Base-by-base conservation (phyloP, 2,329 filamentous ascomycete species). In the Phoma sp. region DNA sequence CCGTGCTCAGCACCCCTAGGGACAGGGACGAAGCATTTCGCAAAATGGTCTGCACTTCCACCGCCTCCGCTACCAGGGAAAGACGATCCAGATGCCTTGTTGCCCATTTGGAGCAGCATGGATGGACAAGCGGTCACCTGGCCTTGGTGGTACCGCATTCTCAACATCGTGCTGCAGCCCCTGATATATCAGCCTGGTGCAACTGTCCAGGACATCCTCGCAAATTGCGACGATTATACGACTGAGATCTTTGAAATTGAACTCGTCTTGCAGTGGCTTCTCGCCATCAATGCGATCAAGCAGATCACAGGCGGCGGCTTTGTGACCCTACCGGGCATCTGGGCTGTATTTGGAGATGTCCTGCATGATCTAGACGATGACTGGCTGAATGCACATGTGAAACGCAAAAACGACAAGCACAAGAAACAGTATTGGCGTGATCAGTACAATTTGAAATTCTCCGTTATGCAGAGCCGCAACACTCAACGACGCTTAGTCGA, bases 91-190 rank as follows among this genome's bases (percentile, higher is more conserved):
- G 78, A 79, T 9, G 82, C 84, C 37, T 77, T 75, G 4, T 68
- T 90, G 4, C 89, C 89, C 0, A 81, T 90, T 47, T 93, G 89
- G 89, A 83, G 85, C 47, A 87, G 89, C 69, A 86, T 92, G 55
- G 84, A 88, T 56, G 86, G 84, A 7, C 76, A 81, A 5, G 64
- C 83, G 0, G 81, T 90, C 55, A 71, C 60, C 13, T 72, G 70
- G n/a, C 73, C 77, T 0, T 81, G 86, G 49, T 92, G 89, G 88
- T 80, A 83, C 48, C 82, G 85, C 58, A 79, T 88, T 9, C 70
- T 91, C 4, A 81, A 83, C 4, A 82, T 86, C 4, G 79, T 90
- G 2, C 77, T 86, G 30, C 86, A 89, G 57, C 77, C 83, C 27
- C 73, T 89, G 30, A 85, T 87, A 1, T 86, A 84, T 14, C 80